A percentile compares a stretch with the other conserved stretches of the same genome.
Conservation (phyloP, 257 asterid species). For the Linaria vulgaris region DNA sequence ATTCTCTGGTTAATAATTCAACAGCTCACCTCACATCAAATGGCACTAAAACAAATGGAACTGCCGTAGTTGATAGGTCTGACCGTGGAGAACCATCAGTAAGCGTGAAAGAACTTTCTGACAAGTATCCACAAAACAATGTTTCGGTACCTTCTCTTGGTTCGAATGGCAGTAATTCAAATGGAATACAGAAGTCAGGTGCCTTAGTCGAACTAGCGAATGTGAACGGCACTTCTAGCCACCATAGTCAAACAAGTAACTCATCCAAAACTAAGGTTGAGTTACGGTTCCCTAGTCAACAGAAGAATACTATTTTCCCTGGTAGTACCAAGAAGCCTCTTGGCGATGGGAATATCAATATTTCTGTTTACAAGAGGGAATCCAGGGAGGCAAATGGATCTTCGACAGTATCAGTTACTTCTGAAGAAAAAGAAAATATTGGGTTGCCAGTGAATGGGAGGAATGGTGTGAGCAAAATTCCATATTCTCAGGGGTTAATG, state of each 20-base stretch:
- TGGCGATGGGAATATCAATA: slow-evolving; percentile 44
- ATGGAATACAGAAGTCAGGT: slow-evolving; percentile 30
- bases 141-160: slow-evolving; percentile 26
- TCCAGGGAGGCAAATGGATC: slow-evolving; percentile 40
- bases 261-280: slow-evolving; percentile 32
- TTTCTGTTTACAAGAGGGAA: slow-evolving; percentile 42
- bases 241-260: slow-evolving; percentile 36
- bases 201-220: slow-evolving; percentile 34
- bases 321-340: slow-evolving; percentile 41
- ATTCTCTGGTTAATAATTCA: slow-evolving; percentile 24
- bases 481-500: slow-evolving; percentile 34
- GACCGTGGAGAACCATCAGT: slow-evolving; percentile 26
- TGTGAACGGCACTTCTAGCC: slow-evolving; percentile 33
- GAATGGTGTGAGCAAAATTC: slow-evolving; percentile 37
- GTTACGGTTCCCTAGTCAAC: slow-evolving; percentile 39
- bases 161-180: slow-evolving; percentile 32
- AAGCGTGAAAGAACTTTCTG: slow-evolving; percentile 19
- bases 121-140: slow-evolving; percentile 26
- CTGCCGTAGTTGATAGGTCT: slow-evolving; percentile 21
- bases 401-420: slow-evolving; percentile 29
- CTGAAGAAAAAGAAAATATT: slow-evolving; percentile 35
- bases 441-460: slow-evolving; percentile 30
- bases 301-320: slow-evolving; percentile 29
- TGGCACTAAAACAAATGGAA: slow-evolving; percentile 38
- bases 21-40: slow-evolving; percentile 20